These are phyloP conservation scores for Saksenaea oblongispora DNA, from an alignment of 371 early-diverging fungal species.

Conservation along the genomic window DNA sequence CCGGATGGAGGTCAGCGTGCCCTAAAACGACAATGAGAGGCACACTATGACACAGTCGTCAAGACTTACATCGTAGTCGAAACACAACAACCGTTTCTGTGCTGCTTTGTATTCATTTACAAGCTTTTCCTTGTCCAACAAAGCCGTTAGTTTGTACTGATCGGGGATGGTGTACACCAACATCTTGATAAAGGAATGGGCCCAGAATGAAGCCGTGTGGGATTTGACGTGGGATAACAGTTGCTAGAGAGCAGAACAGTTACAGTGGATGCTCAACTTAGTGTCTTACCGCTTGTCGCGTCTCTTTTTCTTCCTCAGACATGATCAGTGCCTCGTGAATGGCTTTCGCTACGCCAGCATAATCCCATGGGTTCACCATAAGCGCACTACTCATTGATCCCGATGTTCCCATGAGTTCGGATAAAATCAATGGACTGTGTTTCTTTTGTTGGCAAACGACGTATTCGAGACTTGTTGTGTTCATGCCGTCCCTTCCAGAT, in stretches of 20 bases:
- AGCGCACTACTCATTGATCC: constrained; percentile 89
- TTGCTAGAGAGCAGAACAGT: too few species aligned
- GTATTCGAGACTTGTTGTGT: constrained; percentile 97
- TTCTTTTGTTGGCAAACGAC: constrained; percentile 95
- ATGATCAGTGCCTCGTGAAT: constrained; percentile 90
- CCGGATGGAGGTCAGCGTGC: constrained; percentile 79
- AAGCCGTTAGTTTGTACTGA: constrained; percentile 66
- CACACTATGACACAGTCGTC: too few species aligned
- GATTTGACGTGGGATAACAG: constrained; percentile 86
- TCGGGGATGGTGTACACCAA: constrained; percentile 48
- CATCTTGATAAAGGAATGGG: constrained; percentile 75
- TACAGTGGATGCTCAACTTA: too few species aligned
- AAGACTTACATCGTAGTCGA: constrained; percentile 83
- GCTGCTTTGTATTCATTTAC: constrained; percentile 51
- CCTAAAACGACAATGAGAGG: constrained; percentile 59
- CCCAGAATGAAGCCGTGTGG: constrained; percentile 95
- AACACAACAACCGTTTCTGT: constrained; percentile 72
- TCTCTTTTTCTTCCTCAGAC: constrained; percentile 75
- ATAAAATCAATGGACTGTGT: constrained; percentile 90
- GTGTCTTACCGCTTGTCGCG: constrained; percentile 75
- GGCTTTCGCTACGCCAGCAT: constrained; percentile 88
- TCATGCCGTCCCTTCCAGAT: constrained; percentile 99
- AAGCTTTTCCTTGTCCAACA: constrained; percentile 54
- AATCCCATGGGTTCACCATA: constrained; percentile 98
- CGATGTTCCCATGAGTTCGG: constrained; percentile 97